Evolutionary conservation across 345 rosid species (phyloP).

Genomic region (Sisymbrium irio): DNA sequence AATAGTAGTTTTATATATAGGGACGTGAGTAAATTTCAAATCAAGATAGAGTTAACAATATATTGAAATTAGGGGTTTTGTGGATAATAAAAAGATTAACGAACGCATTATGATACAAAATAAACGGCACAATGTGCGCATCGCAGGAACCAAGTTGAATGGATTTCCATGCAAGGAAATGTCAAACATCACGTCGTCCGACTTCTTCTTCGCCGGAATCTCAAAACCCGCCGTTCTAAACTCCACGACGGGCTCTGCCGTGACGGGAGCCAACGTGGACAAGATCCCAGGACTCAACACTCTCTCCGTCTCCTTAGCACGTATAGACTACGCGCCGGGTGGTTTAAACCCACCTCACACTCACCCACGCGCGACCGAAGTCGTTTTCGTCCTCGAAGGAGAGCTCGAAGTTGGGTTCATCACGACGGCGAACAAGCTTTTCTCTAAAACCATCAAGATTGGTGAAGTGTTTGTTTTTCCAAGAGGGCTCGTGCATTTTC

Average conservation of each 20-base stretch:
- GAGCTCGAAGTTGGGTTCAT: constrained; percentile 62
- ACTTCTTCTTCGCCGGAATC: constrained; percentile 58
- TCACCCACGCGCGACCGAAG: constrained; percentile 69
- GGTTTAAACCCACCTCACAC: constrained; percentile 71
- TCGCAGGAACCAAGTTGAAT: constrained; percentile 49
- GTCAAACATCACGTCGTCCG: constrained; percentile 47
- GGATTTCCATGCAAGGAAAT: constrained; percentile 61
- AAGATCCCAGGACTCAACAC: constrained; percentile 69
- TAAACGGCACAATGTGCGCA: constrained; percentile 1
- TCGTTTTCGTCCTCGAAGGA: constrained; percentile 59
- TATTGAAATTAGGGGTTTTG: background rate
- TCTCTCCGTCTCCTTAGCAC: constrained; percentile 54
- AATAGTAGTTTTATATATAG: background rate
- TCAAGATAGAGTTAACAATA: background rate
- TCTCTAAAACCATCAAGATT: constrained; percentile 45
- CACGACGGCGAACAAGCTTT: constrained; percentile 55
- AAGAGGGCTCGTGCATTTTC: constrained; percentile 62
- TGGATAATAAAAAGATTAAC: background rate
- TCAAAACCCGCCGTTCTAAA: constrained; percentile 47
- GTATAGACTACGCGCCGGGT: constrained; percentile 52
- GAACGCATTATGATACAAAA: background rate
- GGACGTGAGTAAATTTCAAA: background rate
- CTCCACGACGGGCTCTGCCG: constrained; percentile 52
- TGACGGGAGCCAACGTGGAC: constrained; percentile 53
- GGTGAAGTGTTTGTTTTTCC: constrained; percentile 66